phyloP scores from a whole-genome alignment of 208 protist genomes.

The Crithidia brevicula region DNA sequence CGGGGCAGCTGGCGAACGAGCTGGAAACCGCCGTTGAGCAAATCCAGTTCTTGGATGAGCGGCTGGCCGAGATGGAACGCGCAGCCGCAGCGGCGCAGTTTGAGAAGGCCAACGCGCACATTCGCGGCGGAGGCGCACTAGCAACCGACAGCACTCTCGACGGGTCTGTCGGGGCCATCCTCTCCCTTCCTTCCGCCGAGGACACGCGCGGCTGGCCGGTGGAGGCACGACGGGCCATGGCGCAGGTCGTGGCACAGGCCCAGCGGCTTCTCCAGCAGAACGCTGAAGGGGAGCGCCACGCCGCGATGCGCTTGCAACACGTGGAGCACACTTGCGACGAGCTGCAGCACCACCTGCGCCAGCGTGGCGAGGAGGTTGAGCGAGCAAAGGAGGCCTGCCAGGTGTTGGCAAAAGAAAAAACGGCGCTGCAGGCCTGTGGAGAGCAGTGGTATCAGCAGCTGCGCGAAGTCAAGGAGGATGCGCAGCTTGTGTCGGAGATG shows the following conservation, averaged over 20 bases:
- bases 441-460: conserved; percentile 54
- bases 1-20: conserved; percentile 56
- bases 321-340: conserved; percentile 48
- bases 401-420: conserved; percentile 47
- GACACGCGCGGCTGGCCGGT: conserved; percentile 51
- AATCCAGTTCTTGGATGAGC: conserved; percentile 77
- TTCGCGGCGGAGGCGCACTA: conserved; percentile 3
- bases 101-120: conserved; percentile 21
- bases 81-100: conserved; percentile 45
- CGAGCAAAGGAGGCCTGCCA: conserved; percentile 40
- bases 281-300: conserved; percentile 50
- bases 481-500: conserved; percentile 73
- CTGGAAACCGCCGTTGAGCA: conserved; percentile 72
- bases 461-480: conserved; percentile 65
- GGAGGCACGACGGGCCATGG: conserved; percentile 48
- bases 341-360: conserved; percentile 40
- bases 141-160: not conserved
- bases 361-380: conserved; percentile 35
- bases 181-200: conserved; percentile 27
- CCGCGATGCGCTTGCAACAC: conserved; percentile 51
- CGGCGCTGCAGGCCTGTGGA: conserved; percentile 28
- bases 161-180: not conserved
- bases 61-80: conserved; percentile 74
- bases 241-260: conserved; percentile 47
- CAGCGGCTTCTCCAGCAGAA: conserved; percentile 61